Evolutionary conservation across 139 green algal species (phyloP).

Genomic region (Pleodorina starrii): DNA sequence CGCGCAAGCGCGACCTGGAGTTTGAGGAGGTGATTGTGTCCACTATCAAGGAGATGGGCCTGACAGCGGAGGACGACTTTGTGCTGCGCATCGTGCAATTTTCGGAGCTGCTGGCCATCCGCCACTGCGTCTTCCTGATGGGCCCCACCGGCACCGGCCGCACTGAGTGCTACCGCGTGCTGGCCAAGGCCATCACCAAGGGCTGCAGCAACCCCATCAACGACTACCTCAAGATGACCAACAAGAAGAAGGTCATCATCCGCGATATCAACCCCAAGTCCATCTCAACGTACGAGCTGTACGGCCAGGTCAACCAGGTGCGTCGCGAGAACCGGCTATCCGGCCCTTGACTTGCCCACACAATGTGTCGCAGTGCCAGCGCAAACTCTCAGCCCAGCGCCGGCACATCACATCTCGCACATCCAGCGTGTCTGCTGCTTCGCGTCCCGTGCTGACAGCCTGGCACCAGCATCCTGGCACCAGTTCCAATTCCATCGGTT

Average conservation of each 20-base stretch:
- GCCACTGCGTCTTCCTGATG: constrained; percentile 93
- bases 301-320: constrained; percentile 90
- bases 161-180: constrained; percentile 84
- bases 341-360: not conserved
- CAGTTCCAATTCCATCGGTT: too few species aligned
- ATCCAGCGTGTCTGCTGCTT: too few species aligned
- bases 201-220: constrained; percentile 81
- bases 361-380: too few species aligned
- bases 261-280: constrained; percentile 93
- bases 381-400: too few species aligned
- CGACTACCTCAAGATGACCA: constrained; percentile 91
- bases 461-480: too few species aligned
- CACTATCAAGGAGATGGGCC: constrained; percentile 64
- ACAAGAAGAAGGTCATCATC: constrained; percentile 85
- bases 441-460: too few species aligned
- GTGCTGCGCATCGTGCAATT: constrained; percentile 86
- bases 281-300: constrained; percentile 91
- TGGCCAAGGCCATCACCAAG: constrained; percentile 85
- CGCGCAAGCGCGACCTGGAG: constrained; percentile 78
- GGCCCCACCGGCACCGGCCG: constrained; percentile 82
- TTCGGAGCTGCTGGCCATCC: constrained; percentile 86
- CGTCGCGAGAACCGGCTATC: too few species aligned
- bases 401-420: too few species aligned
- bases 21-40: constrained; percentile 82
- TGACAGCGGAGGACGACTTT: constrained; percentile 85